These are phyloP conservation scores for Aspergillus fijiensis DNA, from an alignment of 2,329 filamentous ascomycete genomes.

Conservation along the genomic window DNA sequence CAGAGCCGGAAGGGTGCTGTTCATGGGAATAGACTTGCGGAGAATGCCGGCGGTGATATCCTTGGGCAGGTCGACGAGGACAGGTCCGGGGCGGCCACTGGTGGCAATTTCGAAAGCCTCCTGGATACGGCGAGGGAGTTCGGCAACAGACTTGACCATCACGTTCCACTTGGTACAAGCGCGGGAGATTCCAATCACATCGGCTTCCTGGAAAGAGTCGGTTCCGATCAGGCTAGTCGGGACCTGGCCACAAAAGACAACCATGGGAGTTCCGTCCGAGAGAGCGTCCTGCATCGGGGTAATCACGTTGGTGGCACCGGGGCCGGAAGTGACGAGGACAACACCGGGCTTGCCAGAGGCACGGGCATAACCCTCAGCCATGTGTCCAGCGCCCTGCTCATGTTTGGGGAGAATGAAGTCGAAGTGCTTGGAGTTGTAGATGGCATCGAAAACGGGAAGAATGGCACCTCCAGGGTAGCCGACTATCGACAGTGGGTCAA, in stretches of 20 bases:
- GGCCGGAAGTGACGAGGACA: slow-evolving; percentile 89
- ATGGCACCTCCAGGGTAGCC: slow-evolving; percentile 70
- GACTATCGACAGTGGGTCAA: slow-evolving; percentile 7
- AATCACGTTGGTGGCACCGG: slow-evolving; percentile 89
- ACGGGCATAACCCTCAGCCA: slow-evolving; percentile 93
- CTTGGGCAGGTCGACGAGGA: slow-evolving; percentile 93
- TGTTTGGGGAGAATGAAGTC: slow-evolving; percentile 92
- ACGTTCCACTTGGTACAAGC: slow-evolving; percentile 99
- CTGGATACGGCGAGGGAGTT: slow-evolving; percentile 90
- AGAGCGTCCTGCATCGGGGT: slow-evolving; percentile 92
- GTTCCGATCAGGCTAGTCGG: slow-evolving; percentile 81
- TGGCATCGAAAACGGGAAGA: slow-evolving; percentile 92
- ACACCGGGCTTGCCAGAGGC: slow-evolving; percentile 89
- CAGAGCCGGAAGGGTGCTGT: slow-evolving; percentile 69
- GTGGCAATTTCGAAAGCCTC: slow-evolving; percentile 98
- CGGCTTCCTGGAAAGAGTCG: slow-evolving; percentile 93
- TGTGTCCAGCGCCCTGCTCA: slow-evolving; percentile 94
- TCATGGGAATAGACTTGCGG: slow-evolving; percentile 77
- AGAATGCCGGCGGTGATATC: slow-evolving; percentile 88
- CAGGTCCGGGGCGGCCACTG: slow-evolving; percentile 87
- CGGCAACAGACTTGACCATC: slow-evolving; percentile 93
- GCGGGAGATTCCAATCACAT: slow-evolving; percentile 88
- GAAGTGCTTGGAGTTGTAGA: slow-evolving; percentile 92
- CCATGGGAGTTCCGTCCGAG: slow-evolving; percentile 87
- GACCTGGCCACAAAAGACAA: slow-evolving; percentile 92